Base-by-base conservation (phyloP, 2,329 filamentous ascomycete genomes). In the Ascochyta fabae region DNA sequence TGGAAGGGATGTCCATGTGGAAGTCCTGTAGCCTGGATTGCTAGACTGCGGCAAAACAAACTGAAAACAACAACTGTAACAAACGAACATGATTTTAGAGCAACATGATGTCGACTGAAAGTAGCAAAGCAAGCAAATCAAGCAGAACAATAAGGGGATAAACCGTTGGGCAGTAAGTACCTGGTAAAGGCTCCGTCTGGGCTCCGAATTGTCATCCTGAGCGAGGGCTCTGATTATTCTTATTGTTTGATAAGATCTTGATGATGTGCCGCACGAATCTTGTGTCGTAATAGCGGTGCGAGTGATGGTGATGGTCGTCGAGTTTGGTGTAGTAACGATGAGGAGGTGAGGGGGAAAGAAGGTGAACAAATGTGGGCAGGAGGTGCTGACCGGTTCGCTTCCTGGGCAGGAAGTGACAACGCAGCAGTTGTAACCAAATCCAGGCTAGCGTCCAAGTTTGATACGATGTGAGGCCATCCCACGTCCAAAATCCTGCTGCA, bases 171-270 rank as follows among this genome's bases (percentile, higher is more conserved):
- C 71, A 74, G 69, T 77, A 77, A 76, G 71, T 77, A 77, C 74
- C 74, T 77, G 64, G 72, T 70, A 65, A 71, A 66, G 73, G 69
- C 69, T 76, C 68, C 67, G 68, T 73, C 67, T 74, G 72, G 74
- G 70, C 71, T 77, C 73, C 73, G 74, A 77, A 71, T 71, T 75
- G 73, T 73, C 74, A 77, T 77, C 69, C 72, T 77, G 74, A 76
- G 70, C 72, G 68, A 70, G 69, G 69, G 73, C 72, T 75, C 72
- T 70, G 68, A 60, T 59, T 52, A 45, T 64, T 48, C 51, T 60
- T 68, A 64, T 56, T 57, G 48, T 39, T 16, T 39, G 39, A 23
- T 48, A 16, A 40, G 16, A 43, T 15, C 19, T 39, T 48, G 42
- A n/a, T 51, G 34, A n/a, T 43, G 22, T 51, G 22, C 47, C 47